These are phyloP conservation scores for Albatrellus sp. DNA, from an alignment of 1,284 basidiomycete species.

Conservation along the genomic window DNA sequence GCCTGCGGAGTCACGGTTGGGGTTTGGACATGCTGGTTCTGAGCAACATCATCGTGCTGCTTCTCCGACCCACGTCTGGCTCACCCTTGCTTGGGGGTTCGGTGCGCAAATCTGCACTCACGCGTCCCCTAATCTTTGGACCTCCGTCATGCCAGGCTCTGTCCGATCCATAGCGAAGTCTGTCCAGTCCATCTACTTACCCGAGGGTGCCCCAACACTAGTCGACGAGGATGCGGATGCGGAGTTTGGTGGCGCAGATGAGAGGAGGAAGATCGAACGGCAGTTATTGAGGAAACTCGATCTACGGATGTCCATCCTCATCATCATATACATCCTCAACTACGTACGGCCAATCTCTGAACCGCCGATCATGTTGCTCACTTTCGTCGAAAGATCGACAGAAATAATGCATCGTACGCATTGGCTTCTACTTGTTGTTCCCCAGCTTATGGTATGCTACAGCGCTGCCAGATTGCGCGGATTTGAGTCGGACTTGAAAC, in stretches of 20 bases:
- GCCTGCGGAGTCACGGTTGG: too few relatives aligned
- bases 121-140: too few relatives aligned
- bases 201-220: not conserved
- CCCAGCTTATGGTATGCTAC: not conserved
- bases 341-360: slow-evolving; percentile 26
- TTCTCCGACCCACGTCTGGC: too few relatives aligned
- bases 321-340: slow-evolving; percentile 62
- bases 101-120: too few relatives aligned
- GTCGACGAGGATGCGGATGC: slow-evolving; percentile 16
- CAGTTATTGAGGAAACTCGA: slow-evolving; percentile 49
- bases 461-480: slow-evolving; percentile 59
- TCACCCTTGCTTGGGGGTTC: too few relatives aligned
- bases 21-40: too few relatives aligned
- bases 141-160: too few relatives aligned
- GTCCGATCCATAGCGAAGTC: slow-evolving; percentile 2
- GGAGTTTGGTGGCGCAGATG: slow-evolving; percentile 31
- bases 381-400: slow-evolving; percentile 34
- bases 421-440: not conserved
- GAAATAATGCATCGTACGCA: slow-evolving; percentile 51
- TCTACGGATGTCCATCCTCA: slow-evolving; percentile 49
- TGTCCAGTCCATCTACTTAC: slow-evolving; percentile 1
- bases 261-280: slow-evolving; percentile 33
- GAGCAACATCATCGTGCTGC: too few relatives aligned
- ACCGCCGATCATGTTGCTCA: slow-evolving; percentile 19
- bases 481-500: slow-evolving; percentile 55